phyloP scores from a whole-genome alignment of 208 protist species.

The Trypanosoma cruzi region DNA sequence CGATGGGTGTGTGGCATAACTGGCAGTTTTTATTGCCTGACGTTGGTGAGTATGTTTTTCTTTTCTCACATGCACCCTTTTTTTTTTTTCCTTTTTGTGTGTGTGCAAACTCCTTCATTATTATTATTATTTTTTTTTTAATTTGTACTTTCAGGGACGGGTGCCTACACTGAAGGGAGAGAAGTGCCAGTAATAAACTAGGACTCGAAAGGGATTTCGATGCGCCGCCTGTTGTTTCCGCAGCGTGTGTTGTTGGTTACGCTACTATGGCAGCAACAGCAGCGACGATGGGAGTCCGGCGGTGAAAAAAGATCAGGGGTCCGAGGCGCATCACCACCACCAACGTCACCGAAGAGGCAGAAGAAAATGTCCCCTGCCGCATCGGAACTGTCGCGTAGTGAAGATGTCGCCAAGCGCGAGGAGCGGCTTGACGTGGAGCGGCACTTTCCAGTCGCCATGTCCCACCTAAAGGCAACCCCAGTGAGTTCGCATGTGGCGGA shows the following conservation, averaged over 20 bases:
- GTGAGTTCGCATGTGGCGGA: slow-evolving; percentile 31
- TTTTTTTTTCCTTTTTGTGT: background rate
- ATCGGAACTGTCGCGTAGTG: slow-evolving; percentile 35
- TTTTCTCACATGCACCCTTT: too few relatives aligned
- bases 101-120: too few relatives aligned
- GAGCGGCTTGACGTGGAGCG: slow-evolving; percentile 63
- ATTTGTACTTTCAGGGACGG: too few relatives aligned
- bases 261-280: slow-evolving; percentile 1
- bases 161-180: too few relatives aligned
- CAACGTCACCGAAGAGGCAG: slow-evolving; percentile 3
- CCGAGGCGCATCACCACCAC: background rate
- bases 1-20: too few relatives aligned
- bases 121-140: too few relatives aligned
- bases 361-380: slow-evolving; percentile 1
- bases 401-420: slow-evolving; percentile 51
- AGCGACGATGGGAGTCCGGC: slow-evolving; percentile 1
- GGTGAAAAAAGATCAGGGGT: too few relatives aligned
- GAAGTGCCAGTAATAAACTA: too few relatives aligned
- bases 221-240: slow-evolving; percentile 15
- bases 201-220: background rate
- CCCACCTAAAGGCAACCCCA: slow-evolving; percentile 56
- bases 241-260: background rate
- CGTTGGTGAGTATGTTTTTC: too few relatives aligned
- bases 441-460: slow-evolving; percentile 68
- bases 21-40: too few relatives aligned